A percentile compares a stretch with the other conserved stretches of the same genome.
phyloP scores from a whole-genome alignment of 176 grass and related monocot species.

The Tillandsia fasciculata region DNA sequence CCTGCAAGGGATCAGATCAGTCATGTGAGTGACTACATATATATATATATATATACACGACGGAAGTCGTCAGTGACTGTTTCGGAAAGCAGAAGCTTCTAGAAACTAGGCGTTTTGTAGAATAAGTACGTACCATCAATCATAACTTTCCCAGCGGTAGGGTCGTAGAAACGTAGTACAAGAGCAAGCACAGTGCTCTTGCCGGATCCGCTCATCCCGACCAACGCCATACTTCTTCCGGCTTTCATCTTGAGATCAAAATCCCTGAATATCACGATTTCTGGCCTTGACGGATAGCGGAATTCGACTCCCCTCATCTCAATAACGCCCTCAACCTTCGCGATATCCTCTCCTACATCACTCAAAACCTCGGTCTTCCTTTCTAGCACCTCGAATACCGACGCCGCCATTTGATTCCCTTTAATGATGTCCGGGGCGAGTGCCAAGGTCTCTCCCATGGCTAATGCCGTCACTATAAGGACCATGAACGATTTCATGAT shows the following conservation, averaged over 20 bases:
- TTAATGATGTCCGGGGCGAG: slow-evolving; percentile 91
- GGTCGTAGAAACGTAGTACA: slow-evolving; percentile 86
- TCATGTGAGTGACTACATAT: background rate
- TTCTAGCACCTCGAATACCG: slow-evolving; percentile 83
- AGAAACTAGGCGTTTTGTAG: too few relatives aligned
- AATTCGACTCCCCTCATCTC: slow-evolving; percentile 69
- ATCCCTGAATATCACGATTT: slow-evolving; percentile 61
- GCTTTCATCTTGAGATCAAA: slow-evolving; percentile 78
- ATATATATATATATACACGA: background rate
- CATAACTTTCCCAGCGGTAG: slow-evolving; percentile 58
- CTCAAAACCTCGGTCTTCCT: slow-evolving; percentile 62
- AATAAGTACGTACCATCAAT: slow-evolving; percentile 68
- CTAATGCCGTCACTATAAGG: slow-evolving; percentile 79
- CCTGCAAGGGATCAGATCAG: slow-evolving; percentile 32
- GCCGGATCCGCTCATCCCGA: slow-evolving; percentile 90
- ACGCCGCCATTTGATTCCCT: slow-evolving; percentile 91
- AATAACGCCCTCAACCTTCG: slow-evolving; percentile 57
- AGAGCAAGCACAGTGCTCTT: slow-evolving; percentile 82
- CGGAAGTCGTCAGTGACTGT: background rate
- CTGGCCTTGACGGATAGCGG: slow-evolving; percentile 69
- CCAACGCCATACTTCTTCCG: slow-evolving; percentile 93
- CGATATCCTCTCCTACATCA: slow-evolving; percentile 62
- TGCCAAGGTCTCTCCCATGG: slow-evolving; percentile 77
- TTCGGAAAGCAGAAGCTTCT: background rate
- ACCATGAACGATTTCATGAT: slow-evolving; percentile 98